Percentiles rank a stretch among this genome's conserved stretches.
phyloP scores from a whole-genome alignment of 2,329 filamentous ascomycete species.

The Xylaria multiplex region DNA sequence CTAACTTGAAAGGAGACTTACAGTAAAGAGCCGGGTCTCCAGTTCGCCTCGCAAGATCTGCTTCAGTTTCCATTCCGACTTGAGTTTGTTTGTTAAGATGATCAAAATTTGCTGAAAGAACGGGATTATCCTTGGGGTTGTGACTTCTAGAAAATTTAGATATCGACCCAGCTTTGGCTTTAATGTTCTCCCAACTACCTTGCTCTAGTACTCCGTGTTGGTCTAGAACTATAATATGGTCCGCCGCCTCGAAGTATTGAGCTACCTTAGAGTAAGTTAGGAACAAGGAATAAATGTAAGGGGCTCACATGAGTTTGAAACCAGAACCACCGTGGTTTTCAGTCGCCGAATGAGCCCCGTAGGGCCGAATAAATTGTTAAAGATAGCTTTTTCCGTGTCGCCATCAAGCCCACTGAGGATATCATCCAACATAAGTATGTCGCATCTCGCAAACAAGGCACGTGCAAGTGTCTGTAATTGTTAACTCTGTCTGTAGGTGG shows the following conservation, averaged over 20 bases:
- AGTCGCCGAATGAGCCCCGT: conserved; percentile 46
- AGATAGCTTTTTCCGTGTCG: conserved; percentile 47
- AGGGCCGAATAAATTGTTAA: conserved; percentile 47
- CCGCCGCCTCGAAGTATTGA: conserved; percentile 53
- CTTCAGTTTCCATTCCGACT: conserved; percentile 27
- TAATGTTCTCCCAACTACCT: conserved; percentile 53
- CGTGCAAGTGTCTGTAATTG: conserved; percentile 51
- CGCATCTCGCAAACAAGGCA: conserved; percentile 47
- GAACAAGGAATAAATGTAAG: too few species aligned
- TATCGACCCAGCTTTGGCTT: conserved; percentile 47
- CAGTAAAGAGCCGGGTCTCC: conserved; percentile 53
- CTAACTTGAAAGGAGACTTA: conserved; percentile 33
- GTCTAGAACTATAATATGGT: conserved; percentile 55
- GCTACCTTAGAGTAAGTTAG: conserved; percentile 36
- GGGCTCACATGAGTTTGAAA: conserved; percentile 47
- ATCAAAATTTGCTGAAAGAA: conserved; percentile 7
- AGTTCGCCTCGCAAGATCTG: conserved; percentile 42
- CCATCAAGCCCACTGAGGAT: conserved; percentile 52
- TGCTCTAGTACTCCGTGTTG: conserved; percentile 51
- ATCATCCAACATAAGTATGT: conserved; percentile 51
- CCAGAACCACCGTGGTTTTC: conserved; percentile 49
- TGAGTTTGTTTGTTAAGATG: conserved; percentile 26
- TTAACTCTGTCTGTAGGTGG: conserved; percentile 14
- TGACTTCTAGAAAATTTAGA: conserved; percentile 47
- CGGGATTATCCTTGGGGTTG: conserved; percentile 15